Evolutionary conservation across 1,284 basidiomycete genomes (phyloP).

Genomic region (Ustilago nuda): DNA sequence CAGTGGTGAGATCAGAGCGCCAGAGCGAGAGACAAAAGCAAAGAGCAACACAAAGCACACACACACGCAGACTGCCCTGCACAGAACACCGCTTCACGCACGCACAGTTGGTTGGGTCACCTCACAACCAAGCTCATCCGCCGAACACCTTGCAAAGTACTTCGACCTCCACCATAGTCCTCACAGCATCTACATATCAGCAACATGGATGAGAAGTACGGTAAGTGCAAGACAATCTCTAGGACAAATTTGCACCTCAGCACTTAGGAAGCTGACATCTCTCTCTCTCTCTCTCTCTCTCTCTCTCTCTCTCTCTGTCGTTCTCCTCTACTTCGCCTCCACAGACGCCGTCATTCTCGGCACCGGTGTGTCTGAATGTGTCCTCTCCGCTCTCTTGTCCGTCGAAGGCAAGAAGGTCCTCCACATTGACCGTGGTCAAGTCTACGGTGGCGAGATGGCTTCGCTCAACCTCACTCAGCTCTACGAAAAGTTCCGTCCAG

Average conservation of each 20-base stretch:
- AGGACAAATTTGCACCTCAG: not conserved
- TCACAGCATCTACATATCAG: not conserved
- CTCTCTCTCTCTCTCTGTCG: not conserved
- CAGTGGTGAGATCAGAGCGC: not conserved
- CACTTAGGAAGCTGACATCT: not conserved
- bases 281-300: not conserved
- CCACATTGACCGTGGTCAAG: constrained; percentile 98
- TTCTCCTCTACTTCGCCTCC: not conserved
- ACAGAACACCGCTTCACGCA: constrained; percentile 2
- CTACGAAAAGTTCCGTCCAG: constrained; percentile 89
- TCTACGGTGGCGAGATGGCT: constrained; percentile 98
- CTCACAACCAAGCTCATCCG: not conserved
- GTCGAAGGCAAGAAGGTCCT: constrained; percentile 99
- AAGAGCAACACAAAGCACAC: constrained; percentile 2
- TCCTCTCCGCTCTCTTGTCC: constrained; percentile 85
- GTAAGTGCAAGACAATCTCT: constrained; percentile 24
- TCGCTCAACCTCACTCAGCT: constrained; percentile 97
- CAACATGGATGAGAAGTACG: constrained; percentile 65
- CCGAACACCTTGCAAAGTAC: not conserved
- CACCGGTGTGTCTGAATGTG: constrained; percentile 97
- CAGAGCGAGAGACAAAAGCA: not conserved
- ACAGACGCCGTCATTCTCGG: constrained; percentile 73
- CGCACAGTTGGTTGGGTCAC: not conserved
- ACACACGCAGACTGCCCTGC: not conserved
- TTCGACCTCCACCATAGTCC: constrained; percentile 5